Base-by-base conservation (phyloP, 495 filamentous ascomycete species). In the Lindgomyces ingoldianus region DNA sequence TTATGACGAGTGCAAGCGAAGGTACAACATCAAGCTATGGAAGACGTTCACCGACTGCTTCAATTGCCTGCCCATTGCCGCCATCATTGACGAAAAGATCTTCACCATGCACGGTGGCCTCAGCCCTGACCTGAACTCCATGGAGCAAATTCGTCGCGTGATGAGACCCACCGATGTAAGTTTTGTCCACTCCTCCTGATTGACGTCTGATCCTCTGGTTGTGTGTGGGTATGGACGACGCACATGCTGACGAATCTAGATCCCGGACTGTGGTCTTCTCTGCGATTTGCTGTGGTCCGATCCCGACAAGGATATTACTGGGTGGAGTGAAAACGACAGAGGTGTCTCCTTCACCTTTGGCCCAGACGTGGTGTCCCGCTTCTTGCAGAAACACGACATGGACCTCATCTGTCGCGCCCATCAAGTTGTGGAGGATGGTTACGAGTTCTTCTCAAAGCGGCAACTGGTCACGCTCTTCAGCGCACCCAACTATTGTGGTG, bases 11-110 rank as follows among this genome's bases (percentile, higher is more conserved):
- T 98, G 94, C 85, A 98, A 98, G 83, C 87, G 94, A 66, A 84
- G 94, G 63, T 98, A 98, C 80, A 98, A 98, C 81, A 98, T 98
- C 81, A 98, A 98, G 85, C 87, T 98, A 66, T 98, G 94, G 94
- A 98, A 98, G 84, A 98, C 94, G 6, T 98, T 98, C 75, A 98
- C 94, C 39, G 94, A 98, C 73, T 98, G 94, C 85, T 98, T 98
- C 85, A 98, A 98, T 83, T 98, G 94, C 81, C 77, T 98, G 73
- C 94, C 94, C 29, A 98, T 98, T 77, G 94, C 94, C n/a, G 94
- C 94, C 59, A 98, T 98, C 77, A 98, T 98, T 72, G 94, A 98
- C 74, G 94, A 98, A 84, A 98, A 98, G 89, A 98, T 98, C 72
- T 98, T 98, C 84, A 98, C 94, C 64, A 98, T 98, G 94, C 94